These are phyloP conservation scores for Suhomyces canberraensis DNA, from an alignment of 805 yeast genomes.

Conservation along the genomic window DNA sequence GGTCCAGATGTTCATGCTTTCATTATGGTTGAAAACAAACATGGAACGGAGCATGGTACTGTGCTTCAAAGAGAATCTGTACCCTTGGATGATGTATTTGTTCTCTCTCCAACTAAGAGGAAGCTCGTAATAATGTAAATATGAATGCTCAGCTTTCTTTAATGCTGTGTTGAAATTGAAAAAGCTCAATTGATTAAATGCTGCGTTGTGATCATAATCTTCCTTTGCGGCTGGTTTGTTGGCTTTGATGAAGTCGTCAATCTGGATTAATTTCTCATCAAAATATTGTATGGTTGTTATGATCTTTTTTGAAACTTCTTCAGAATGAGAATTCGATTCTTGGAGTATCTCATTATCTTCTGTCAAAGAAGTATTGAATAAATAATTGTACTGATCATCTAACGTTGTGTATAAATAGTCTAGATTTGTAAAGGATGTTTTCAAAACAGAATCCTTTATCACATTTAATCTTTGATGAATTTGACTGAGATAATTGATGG, in stretches of 20 bases:
- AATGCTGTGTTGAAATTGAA: slow-evolving; percentile 44
- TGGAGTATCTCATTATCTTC: slow-evolving; percentile 9
- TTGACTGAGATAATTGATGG: slow-evolving; percentile 29
- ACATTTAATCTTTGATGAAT: slow-evolving; percentile 34
- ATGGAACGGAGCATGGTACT: slow-evolving; percentile 57
- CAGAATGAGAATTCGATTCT: slow-evolving; percentile 10
- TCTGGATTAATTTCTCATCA: slow-evolving; percentile 37
- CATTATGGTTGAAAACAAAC: slow-evolving; percentile 68
- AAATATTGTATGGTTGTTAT: slow-evolving; percentile 41
- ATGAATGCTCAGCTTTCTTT: slow-evolving; percentile 56
- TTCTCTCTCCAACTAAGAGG: slow-evolving; percentile 95
- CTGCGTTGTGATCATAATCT: slow-evolving; percentile 20
- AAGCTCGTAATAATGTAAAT: slow-evolving; percentile 77
- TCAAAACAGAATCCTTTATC: slow-evolving; percentile 36
- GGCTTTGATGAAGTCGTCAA: slow-evolving; percentile 35
- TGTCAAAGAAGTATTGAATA: slow-evolving; percentile 20
- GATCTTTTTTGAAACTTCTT: slow-evolving; percentile 34
- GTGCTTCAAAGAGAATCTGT: slow-evolving; percentile 73
- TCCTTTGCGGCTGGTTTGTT: slow-evolving; percentile 28
- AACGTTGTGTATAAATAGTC: slow-evolving; percentile 37
- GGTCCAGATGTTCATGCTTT: slow-evolving; percentile 90
- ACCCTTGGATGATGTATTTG: slow-evolving; percentile 78
- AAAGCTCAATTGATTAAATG: slow-evolving; percentile 33
- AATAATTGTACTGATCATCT: slow-evolving; percentile 40
- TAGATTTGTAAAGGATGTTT: slow-evolving; percentile 35